Base-by-base conservation (phyloP, 2,329 filamentous ascomycete species). In the Teratosphaeria viscida region DNA sequence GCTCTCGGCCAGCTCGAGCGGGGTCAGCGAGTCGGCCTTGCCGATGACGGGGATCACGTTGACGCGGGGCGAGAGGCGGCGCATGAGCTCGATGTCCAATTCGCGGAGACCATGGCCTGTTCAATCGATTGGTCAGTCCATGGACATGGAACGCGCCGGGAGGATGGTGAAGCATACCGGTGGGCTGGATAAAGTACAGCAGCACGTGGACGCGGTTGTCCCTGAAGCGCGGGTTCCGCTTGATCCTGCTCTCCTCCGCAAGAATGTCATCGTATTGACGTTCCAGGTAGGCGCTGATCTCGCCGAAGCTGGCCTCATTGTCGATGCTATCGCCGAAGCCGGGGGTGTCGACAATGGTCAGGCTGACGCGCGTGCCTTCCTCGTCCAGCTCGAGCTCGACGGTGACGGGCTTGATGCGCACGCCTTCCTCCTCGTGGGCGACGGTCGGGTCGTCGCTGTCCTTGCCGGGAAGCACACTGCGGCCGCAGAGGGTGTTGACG, bases 201-300 rank as follows among this genome's bases (percentile, higher is more conserved):
- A 99, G 86, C 68, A 92, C 94, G 74, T 99, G 94, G 55, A 99
- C 90, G 80, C 94, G 90, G 81, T 99, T 97, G 80, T 99, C 94
- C 74, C 94, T 88, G 88, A 99, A 99, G 73, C 94, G 87, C 70
- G 94, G 94, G 82, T 99, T 99, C 91, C 94, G 94, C 89, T 99
- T 99, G 83, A 99, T 99, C 82, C 94, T 90, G 71, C 94, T 97
- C 81, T 99, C 94, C 81, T 97, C 92, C 64, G 94, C 92, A 70
- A 99, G 85, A 82, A 99, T 97, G 76, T 97, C 92, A 78, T 99
- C 94, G 78, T 97, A 97, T 85, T 99, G 92, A 80, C 92, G 86
- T 83, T 99, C 94, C 71, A 99, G 89, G 79, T 95, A 96, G 68
- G 92, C 92, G 68, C 96, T 92, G 72, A 99, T 99, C 78, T 97